Evolutionary conservation across 2,329 filamentous ascomycete genomes (phyloP).

Genomic region (Hortaea sp.): DNA sequence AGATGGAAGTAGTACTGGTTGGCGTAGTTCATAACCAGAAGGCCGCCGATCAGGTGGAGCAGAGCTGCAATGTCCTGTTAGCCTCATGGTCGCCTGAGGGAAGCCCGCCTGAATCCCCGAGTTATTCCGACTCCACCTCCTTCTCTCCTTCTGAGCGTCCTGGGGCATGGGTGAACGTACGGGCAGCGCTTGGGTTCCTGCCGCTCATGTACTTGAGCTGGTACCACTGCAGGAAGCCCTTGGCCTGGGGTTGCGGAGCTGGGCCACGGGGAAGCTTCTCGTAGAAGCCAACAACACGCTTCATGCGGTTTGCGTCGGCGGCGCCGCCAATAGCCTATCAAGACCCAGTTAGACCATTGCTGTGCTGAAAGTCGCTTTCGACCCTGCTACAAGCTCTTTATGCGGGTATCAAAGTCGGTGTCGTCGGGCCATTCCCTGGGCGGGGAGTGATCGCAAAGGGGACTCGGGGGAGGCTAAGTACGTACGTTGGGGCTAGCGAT

Average conservation of each 20-base stretch:
- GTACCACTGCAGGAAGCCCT: slow-evolving; percentile 79
- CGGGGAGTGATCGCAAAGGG: background rate
- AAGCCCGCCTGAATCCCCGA: background rate
- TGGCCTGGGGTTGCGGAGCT: slow-evolving; percentile 72
- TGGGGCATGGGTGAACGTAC: slow-evolving; percentile 48
- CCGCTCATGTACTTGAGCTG: slow-evolving; percentile 72
- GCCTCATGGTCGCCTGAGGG: background rate
- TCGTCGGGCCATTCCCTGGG: too few relatives aligned
- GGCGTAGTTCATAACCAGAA: slow-evolving; percentile 78
- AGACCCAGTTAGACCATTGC: too few relatives aligned
- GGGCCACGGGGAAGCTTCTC: slow-evolving; percentile 91
- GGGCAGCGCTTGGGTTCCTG: slow-evolving; percentile 79
- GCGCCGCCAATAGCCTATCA: slow-evolving; percentile 82
- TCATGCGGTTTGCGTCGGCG: slow-evolving; percentile 94
- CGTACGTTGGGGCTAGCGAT: slow-evolving; percentile 78
- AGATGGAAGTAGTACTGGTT: slow-evolving; percentile 99
- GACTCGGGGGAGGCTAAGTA: slow-evolving; percentile 16
- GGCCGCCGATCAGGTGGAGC: slow-evolving; percentile 69
- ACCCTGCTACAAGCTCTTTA: background rate
- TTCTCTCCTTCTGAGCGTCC: background rate
- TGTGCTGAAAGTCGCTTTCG: too few relatives aligned
- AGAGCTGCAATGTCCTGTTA: slow-evolving; percentile 53
- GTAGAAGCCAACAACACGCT: slow-evolving; percentile 97
- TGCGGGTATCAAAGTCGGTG: too few relatives aligned
- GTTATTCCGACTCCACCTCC: background rate